Percentiles rank a stretch among this genome's conserved stretches.
Evolutionary conservation across 148 eudicot species (phyloP).

Genomic region (Amaranthus hypochondriacus): DNA sequence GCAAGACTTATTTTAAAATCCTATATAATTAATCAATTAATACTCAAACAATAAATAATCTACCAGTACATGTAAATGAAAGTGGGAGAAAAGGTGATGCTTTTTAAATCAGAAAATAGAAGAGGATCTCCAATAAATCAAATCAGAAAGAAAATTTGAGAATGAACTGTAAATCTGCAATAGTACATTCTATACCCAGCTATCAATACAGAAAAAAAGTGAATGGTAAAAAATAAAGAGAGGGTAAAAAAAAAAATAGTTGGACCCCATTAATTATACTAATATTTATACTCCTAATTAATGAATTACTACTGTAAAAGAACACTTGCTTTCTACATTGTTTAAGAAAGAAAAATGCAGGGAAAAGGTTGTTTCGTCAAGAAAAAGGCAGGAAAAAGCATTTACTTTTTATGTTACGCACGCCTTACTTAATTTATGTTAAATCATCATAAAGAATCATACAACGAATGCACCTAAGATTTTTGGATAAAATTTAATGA

Average conservation of each 20-base stretch:
- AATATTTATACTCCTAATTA: no score
- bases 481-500: background rate
- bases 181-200: background rate
- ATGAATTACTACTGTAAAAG: background rate
- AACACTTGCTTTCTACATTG: conserved; percentile 18
- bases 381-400: background rate
- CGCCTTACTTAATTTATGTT: conserved; percentile 17
- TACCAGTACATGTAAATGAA: no score
- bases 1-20: no score
- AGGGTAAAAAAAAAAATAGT: background rate
- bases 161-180: background rate
- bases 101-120: no score
- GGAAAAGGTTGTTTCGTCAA: conserved; percentile 8
- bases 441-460: conserved; percentile 6
- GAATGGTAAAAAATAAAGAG: background rate
- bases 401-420: conserved; percentile 13
- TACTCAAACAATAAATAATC: no score
- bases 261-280: conserved; percentile 13
- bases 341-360: background rate
- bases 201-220: background rate
- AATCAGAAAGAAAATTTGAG: background rate
- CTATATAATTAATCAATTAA: no score
- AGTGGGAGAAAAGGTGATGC: no score
- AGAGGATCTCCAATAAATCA: background rate
- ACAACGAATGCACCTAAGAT: background rate